phyloP scores from a whole-genome alignment of 352 stramenopile genomes.

The Phytophthora rubi region DNA sequence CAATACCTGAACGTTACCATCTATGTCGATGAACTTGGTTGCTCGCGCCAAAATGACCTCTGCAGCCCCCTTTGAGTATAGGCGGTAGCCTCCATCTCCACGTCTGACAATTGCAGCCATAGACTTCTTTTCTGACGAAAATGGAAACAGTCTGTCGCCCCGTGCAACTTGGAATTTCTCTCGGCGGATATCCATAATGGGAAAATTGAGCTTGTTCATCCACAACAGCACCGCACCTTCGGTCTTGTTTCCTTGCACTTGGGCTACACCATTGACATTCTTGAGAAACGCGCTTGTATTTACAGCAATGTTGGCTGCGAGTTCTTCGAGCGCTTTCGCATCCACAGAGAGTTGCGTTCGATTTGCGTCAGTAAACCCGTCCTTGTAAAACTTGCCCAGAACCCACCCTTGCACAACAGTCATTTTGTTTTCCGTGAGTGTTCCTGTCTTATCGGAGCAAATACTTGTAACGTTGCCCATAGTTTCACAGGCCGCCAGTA shows the following conservation, averaged over 20 bases:
- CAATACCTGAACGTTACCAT: constrained; percentile 57
- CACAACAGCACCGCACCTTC: constrained; percentile 84
- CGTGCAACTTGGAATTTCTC: constrained; percentile 57
- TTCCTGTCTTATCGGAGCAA: constrained; percentile 98
- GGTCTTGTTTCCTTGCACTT: constrained; percentile 84
- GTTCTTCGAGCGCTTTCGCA: constrained; percentile 42
- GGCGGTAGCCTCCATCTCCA: constrained; percentile 38
- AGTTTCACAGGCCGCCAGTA: constrained; percentile 97
- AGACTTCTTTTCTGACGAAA: constrained; percentile 86
- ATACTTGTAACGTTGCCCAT: constrained; percentile 99
- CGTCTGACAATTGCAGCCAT: constrained; percentile 73
- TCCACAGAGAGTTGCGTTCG: constrained; percentile 44
- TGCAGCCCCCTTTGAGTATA: constrained; percentile 81
- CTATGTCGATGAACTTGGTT: constrained; percentile 72
- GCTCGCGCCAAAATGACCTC: constrained; percentile 72
- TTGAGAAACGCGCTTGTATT: constrained; percentile 84
- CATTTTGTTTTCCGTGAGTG: constrained; percentile 98
- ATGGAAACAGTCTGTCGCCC: constrained; percentile 74
- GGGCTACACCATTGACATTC: constrained; percentile 38
- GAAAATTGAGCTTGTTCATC: constrained; percentile 65
- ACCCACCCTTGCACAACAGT: constrained; percentile 94
- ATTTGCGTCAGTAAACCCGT: constrained; percentile 28
- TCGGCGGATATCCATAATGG: constrained; percentile 67
- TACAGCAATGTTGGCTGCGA: constrained; percentile 66
- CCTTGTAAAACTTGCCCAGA: constrained; percentile 64